Evolutionary conservation across 2,329 filamentous ascomycete genomes (phyloP), one percentile per base, ranked within the genome.

Genomic region (Colletotrichum lupini): DNA sequence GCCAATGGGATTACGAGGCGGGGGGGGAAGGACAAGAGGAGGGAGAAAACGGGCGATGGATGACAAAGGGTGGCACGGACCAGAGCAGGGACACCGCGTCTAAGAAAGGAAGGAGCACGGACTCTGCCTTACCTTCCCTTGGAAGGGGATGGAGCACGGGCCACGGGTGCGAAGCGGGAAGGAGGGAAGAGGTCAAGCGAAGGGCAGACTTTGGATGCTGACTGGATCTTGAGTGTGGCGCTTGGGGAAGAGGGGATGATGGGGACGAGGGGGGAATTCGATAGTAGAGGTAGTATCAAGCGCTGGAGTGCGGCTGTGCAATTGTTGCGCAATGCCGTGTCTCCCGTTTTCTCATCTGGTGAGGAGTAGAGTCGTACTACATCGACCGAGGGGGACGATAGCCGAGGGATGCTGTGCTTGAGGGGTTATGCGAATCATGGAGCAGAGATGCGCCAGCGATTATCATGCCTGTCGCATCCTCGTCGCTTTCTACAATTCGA

Each of bases 221-320:
- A 64, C 46, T 64, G 61, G 61, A 46, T 46, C 42, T 24, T 24
- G 37, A 32, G 22, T 55, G 62, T 60, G 69, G 65, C 69, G 69
- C 69, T 68, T 72, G 57, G 49, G 55, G 30, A 14, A 16, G 24
- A 12, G 11, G 60, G 14, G 5, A 35, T 3, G 7, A 9, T 19
- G 60, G 28, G 11, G 19, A 14, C 1, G 30, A 32, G 30, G 30
- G 30, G 30, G 9, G 9, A 8, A 6, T 7, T 28, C n/a, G n/a
- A 3, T 7, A 26, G 28, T 5, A n/a, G 30, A 60, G 32, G 26
- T 37, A 16, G 8, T 22, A 37, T 57, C 61, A 73, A 73, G 71
- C 71, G 71, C 71, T 61, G 52, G 30, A 26, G 71, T 73, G 71
- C 67, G 71, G 71, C 71, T 70, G 71, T 73, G 71, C 71, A 73